These are phyloP conservation scores for Dorcoceras hygrometricum DNA, from an alignment of 257 asterid genomes.

Conservation along the genomic window DNA sequence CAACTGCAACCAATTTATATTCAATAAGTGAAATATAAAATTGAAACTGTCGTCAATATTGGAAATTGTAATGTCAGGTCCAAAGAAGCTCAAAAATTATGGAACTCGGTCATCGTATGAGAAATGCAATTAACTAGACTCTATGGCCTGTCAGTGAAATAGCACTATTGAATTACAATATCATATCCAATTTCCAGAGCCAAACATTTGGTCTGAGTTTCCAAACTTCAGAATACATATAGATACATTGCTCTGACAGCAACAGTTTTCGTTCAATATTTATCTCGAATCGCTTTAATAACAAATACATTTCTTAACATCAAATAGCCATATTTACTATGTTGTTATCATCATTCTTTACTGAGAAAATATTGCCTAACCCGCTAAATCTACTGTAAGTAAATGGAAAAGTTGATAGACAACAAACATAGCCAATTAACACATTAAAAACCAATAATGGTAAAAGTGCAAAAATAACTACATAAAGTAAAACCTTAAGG, in stretches of 20 bases:
- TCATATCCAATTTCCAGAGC: slow-evolving; percentile 10
- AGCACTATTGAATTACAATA: not conserved
- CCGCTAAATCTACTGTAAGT: slow-evolving; percentile 5
- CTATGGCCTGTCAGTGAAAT: slow-evolving; percentile 3
- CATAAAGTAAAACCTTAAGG: slow-evolving; percentile 63
- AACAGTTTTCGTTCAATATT: slow-evolving; percentile 11
- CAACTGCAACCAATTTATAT: slow-evolving; percentile 53
- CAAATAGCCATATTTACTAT: not conserved
- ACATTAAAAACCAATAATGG: slow-evolving; percentile 17
- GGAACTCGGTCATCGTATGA: slow-evolving; percentile 13
- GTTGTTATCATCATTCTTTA: slow-evolving; percentile 12
- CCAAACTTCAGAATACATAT: slow-evolving; percentile 7
- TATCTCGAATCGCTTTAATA: not conserved
- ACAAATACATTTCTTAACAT: not conserved
- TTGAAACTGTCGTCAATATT: slow-evolving; percentile 3
- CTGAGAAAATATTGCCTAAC: slow-evolving; percentile 12
- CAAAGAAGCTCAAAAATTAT: slow-evolving; percentile 13
- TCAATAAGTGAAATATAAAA: slow-evolving; percentile 15
- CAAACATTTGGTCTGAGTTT: not conserved
- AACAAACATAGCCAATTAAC: slow-evolving; percentile 7
- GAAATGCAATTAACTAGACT: not conserved
- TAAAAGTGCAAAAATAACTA: slow-evolving; percentile 11
- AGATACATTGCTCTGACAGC: slow-evolving; percentile 7
- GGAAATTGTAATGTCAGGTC: not conserved
- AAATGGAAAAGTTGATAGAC: slow-evolving; percentile 6